Evolutionary conservation across 2,329 filamentous ascomycete species (phyloP).

Genomic region (Fusarium transvaalense): DNA sequence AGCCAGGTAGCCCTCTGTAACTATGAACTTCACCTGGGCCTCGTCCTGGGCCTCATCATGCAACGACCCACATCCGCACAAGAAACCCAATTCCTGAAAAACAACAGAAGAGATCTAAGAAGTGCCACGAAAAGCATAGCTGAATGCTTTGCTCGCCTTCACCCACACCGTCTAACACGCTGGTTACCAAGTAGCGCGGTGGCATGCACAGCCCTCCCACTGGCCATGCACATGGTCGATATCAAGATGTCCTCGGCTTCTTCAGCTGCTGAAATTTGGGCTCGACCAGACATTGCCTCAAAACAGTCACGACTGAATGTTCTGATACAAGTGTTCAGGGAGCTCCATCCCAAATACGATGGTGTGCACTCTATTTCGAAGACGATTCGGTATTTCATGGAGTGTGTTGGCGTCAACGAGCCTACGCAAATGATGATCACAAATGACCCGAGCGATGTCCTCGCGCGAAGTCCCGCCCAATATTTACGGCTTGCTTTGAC

Average conservation of each 20-base stretch:
- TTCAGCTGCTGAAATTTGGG: constrained; percentile 27
- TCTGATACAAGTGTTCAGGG: constrained; percentile 37
- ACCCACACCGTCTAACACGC: constrained; percentile 17
- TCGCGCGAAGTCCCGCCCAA: constrained; percentile 32
- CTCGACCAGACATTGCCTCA: constrained; percentile 17
- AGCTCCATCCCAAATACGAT: constrained; percentile 38
- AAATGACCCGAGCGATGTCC: constrained; percentile 10
- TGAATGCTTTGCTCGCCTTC: constrained; percentile 30
- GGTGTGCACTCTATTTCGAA: constrained; percentile 41
- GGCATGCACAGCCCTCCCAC: constrained; percentile 36
- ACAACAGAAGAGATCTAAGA: constrained; percentile 31
- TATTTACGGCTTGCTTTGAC: constrained; percentile 38
- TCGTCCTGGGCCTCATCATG: constrained; percentile 22
- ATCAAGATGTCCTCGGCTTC: constrained; percentile 34
- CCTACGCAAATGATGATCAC: background rate
- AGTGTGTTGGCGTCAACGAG: constrained; percentile 24
- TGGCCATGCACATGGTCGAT: constrained; percentile 40
- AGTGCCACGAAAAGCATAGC: constrained; percentile 35
- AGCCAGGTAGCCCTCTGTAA: constrained; percentile 36
- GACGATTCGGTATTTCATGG: constrained; percentile 42
- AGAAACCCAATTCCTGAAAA: constrained; percentile 28
- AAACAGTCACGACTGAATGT: constrained; percentile 40
- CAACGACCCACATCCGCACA: background rate
- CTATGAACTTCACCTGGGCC: constrained; percentile 37
- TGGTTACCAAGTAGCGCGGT: constrained; percentile 43